Evolutionary conservation across 2,329 filamentous ascomycete genomes (phyloP), one percentile per base, ranked within the genome.

Genomic region (Septoria petroselini): DNA sequence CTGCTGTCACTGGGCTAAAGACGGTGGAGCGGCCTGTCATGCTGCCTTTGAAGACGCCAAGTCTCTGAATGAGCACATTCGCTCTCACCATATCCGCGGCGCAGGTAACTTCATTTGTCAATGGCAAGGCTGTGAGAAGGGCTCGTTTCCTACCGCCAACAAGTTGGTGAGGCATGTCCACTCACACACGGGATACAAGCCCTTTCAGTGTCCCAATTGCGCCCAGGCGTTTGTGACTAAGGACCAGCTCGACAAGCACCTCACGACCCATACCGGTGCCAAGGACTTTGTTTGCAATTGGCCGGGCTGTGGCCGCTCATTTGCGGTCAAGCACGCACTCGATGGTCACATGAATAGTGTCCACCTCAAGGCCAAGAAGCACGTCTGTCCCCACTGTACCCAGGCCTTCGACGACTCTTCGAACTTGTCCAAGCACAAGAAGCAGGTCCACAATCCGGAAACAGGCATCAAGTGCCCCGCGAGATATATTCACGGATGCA

Each of bases 201-300:
- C 65, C 4, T 62, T 65, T 41, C 55, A 80, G 5, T 81, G 78
- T 48, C 62, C 70, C 1, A 70, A 73, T 15, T 87, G 84, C 59
- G 71, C 73, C 7, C 71, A 79, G 50, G 71, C 71, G 2, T 81
- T 86, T 60, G 85, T 83, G 0, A 83, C 83, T 2, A 80, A 82
- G 58, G 83, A 86, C 64, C 81, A 84, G 1, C 73, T 86, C 5
- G 78, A 81, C 34, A 83, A 86, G 62, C 84, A 88, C 58, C 74
- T 80, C 62, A 77, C 82, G 14, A 84, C 79, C 2, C 84, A 88
- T 60, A 83, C 82, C 0, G 80, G 82, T 31, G 77, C 81, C 53
- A 83, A 80, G 54, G 83, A 83, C 19, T 83, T 81, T 68, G 69
- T 74, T 33, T 87, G 84, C 62, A 59, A 45, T 23, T 60, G 58